Evolutionary conservation across 805 yeast genomes (phyloP), one percentile per base, ranked within the genome.

Genomic region (Priceomyces carsonii): DNA sequence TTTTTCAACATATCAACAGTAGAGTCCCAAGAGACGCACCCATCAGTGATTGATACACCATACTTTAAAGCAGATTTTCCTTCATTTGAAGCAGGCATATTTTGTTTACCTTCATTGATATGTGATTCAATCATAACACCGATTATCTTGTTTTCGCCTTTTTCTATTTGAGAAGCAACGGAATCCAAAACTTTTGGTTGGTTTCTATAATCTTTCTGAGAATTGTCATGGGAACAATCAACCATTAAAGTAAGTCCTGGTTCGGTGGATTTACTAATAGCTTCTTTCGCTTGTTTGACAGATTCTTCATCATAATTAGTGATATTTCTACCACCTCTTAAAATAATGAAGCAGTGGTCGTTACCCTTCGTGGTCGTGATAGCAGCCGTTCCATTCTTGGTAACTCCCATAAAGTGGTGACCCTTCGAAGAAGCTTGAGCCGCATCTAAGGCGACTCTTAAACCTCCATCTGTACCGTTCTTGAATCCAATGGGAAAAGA

Each of bases 401-500:
- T 93, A 56, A 93, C 97, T 48, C 95, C 93, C 84, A 91, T 77
- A 73, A 91, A 91, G 66, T 90, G 97, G 60, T 91, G 99, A 31
- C 95, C 79, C 57, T 82, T 82, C 25, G 91, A 73, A 28, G 99
- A 95, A 30, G 99, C 93, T 61, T 82, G 77, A 50, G 87, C 85
- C 26, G 99, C 98, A 61, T 90, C 99, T 33, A 93, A 71, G 8
- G 99, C 96, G 43, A 91, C 97, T 40, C 80, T 84, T 43, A 91
- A 71, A 33, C 93, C 75, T 58, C 99, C 99, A 61, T 91, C 99
- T 26, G 99, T 91, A 64, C 98, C 99, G 62, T 91, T 91, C 71
- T 91, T 91, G 84, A 91, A 91, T 33, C 99, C 99, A 39, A 91
- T 81, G 40, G 99, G 99, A 91, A 91, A 91, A n/a, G 96, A 86